Evolutionary conservation across 139 green algal species (phyloP).

Genomic region (Tetraselmis chui): DNA sequence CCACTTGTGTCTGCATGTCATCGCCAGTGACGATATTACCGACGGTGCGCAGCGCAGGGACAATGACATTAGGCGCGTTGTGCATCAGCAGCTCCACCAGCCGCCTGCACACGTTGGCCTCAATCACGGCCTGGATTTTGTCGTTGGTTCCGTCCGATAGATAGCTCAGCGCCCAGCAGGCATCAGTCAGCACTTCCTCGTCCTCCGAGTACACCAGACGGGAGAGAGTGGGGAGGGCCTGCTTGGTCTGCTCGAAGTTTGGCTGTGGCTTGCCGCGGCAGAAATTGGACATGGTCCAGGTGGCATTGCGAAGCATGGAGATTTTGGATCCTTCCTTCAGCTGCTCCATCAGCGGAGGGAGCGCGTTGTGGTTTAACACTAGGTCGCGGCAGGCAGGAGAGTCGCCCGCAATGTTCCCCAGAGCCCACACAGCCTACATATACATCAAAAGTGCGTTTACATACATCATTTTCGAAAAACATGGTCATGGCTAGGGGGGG

Average conservation of each 20-base stretch:
- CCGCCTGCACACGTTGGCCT: constrained; percentile 81
- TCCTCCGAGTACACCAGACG: constrained; percentile 87
- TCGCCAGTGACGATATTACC: constrained; percentile 99
- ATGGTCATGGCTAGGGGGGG: too few species aligned
- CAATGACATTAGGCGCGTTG: constrained; percentile 67
- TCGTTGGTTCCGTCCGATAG: constrained; percentile 97
- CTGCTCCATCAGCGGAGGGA: constrained; percentile 89
- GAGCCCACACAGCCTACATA: constrained; percentile 92
- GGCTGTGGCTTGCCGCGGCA: constrained; percentile 95
- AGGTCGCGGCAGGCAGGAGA: constrained; percentile 91
- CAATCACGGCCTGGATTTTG: constrained; percentile 96
- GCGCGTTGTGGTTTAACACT: constrained; percentile 74
- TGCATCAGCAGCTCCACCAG: constrained; percentile 73
- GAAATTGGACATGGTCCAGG: constrained; percentile 99
- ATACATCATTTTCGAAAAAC: background rate
- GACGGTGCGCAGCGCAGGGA: constrained; percentile 94
- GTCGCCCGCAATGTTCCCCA: constrained; percentile 98
- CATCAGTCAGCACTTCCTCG: constrained; percentile 98
- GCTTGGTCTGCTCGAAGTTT: constrained; percentile 72
- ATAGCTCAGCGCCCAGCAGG: constrained; percentile 98
- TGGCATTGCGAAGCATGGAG: constrained; percentile 97
- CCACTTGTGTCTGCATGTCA: constrained; percentile 93
- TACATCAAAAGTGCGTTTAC: background rate
- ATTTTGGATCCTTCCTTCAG: constrained; percentile 87
- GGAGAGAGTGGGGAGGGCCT: constrained; percentile 83